A percentile compares a stretch with the other conserved stretches of the same genome.
These are phyloP conservation scores for Backusella psychrophila DNA, from an alignment of 192 early-diverging fungal species.

Conservation along the genomic window DNA sequence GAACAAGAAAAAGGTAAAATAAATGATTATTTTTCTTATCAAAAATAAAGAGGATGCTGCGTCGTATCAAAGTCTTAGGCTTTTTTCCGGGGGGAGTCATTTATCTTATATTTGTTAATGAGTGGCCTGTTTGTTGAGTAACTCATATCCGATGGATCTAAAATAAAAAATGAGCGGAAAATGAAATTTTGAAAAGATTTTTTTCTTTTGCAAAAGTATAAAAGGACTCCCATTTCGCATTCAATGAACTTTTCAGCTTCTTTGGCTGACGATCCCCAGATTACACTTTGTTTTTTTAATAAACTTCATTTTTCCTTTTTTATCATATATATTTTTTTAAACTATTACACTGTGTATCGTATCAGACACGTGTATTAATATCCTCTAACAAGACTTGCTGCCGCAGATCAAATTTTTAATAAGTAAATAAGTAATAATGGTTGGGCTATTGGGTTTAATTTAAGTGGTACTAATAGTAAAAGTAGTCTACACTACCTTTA, in stretches of 20 bases:
- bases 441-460: neutral
- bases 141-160: neutral
- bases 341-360: slow-evolving; percentile 1
- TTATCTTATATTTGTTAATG: neutral
- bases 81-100: neutral
- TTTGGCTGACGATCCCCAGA: slow-evolving; percentile 24
- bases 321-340: neutral
- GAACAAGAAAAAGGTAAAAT: neutral
- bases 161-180: neutral
- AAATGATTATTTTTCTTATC: neutral
- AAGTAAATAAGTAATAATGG: slow-evolving; percentile 1
- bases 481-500: neutral
- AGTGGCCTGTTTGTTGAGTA: neutral
- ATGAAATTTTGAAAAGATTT: neutral
- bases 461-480: slow-evolving; percentile 1
- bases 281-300: slow-evolving; percentile 13
- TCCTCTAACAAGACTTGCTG: slow-evolving; percentile 2
- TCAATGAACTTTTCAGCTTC: slow-evolving; percentile 28
- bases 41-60: neutral
- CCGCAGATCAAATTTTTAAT: slow-evolving; percentile 3
- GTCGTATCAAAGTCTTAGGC: neutral
- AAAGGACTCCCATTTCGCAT: neutral
- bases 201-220: slow-evolving; percentile 11
- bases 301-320: neutral
- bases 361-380: neutral